A percentile compares a stretch with the other conserved stretches of the same genome.
Conservation (phyloP, 2,329 filamentous ascomycete species). For the Zasmidium cellare region DNA sequence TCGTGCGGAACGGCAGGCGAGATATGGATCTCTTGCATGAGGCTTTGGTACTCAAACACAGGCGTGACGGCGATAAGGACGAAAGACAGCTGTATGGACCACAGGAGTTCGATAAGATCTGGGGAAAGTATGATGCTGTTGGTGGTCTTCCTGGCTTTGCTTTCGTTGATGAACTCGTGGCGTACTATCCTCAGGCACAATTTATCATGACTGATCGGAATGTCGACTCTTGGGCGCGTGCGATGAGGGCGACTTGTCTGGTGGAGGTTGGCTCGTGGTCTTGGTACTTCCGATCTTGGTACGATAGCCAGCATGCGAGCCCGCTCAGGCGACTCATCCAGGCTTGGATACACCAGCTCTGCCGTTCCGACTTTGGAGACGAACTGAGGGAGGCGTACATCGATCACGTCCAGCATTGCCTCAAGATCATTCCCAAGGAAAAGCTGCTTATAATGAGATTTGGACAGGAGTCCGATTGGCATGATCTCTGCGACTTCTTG, state of each 20-base stretch:
- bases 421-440: slow-evolving; percentile 23
- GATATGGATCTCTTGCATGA: slow-evolving; percentile 17
- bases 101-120: slow-evolving; percentile 17
- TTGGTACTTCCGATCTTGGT: slow-evolving; percentile 5
- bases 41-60: slow-evolving; percentile 6
- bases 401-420: slow-evolving; percentile 5
- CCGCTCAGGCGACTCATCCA: slow-evolving; percentile 5
- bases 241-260: slow-evolving; percentile 4
- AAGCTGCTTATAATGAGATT: slow-evolving; percentile 25
- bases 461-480: slow-evolving; percentile 26
- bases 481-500: slow-evolving; percentile 31
- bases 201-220: slow-evolving; percentile 47
- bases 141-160: slow-evolving; percentile 25
- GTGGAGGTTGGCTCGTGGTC: slow-evolving; percentile 3
- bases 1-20: slow-evolving; percentile 15
- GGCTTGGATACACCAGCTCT: slow-evolving; percentile 4
- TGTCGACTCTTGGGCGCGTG: slow-evolving; percentile 12
- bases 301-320: slow-evolving; percentile 1
- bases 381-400: slow-evolving; percentile 8
- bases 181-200: slow-evolving; percentile 67
- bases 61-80: not conserved
- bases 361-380: not conserved
- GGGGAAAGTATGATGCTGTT: slow-evolving; percentile 19
- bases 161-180: slow-evolving; percentile 38
- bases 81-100: not conserved